phyloP scores from a whole-genome alignment of 768 basidiomycete genomes.

The Coprinopsis cinerea region DNA sequence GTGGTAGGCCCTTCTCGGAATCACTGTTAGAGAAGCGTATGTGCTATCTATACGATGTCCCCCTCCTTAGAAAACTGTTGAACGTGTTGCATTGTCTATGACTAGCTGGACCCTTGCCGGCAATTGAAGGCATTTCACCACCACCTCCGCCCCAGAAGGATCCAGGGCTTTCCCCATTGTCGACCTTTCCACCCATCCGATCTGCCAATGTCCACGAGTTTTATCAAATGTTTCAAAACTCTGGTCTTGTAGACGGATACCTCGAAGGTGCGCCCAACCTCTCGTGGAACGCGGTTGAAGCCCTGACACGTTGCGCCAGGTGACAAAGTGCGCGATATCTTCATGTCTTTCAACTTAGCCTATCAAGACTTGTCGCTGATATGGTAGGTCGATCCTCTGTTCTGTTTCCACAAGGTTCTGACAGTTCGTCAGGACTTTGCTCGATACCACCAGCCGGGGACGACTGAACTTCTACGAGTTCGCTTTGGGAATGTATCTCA shows the following conservation, averaged over 20 bases:
- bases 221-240: slow-evolving; percentile 43
- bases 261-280: slow-evolving; percentile 49
- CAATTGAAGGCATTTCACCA: slow-evolving; percentile 25
- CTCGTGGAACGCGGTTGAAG: background rate
- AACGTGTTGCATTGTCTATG: background rate
- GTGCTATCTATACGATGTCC: slow-evolving; percentile 17
- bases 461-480: slow-evolving; percentile 63
- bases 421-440: slow-evolving; percentile 42
- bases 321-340: slow-evolving; percentile 55
- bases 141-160: slow-evolving; percentile 9
- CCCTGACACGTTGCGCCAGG: slow-evolving; percentile 26
- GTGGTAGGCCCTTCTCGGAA: slow-evolving; percentile 25
- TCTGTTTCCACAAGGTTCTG: background rate
- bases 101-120: slow-evolving; percentile 48
- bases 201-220: slow-evolving; percentile 51
- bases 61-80: background rate
- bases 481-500: slow-evolving; percentile 64
- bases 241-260: slow-evolving; percentile 46
- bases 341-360: slow-evolving; percentile 55
- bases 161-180: slow-evolving; percentile 19
- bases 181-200: slow-evolving; percentile 39
- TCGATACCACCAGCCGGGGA: slow-evolving; percentile 54
- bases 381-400: slow-evolving; percentile 35
- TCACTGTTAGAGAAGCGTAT: slow-evolving; percentile 40
- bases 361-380: slow-evolving; percentile 56